Base-by-base conservation (phyloP, 495 filamentous ascomycete species). In the Penicillium mononematosum region DNA sequence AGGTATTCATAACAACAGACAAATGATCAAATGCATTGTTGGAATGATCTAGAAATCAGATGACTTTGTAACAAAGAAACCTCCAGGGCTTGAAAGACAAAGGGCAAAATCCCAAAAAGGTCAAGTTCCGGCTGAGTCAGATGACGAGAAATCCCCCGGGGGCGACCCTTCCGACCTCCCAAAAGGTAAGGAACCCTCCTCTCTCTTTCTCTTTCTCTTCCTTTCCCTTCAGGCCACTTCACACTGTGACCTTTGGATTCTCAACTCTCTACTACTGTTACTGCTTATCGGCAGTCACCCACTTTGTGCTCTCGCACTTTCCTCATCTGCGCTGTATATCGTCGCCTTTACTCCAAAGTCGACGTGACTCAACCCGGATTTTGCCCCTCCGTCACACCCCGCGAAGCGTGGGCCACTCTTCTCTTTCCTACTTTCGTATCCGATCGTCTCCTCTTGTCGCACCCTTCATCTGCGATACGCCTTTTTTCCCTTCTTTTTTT, bases 301-400 rank as follows among this genome's bases (percentile, higher is more conserved):
- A 1, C 7, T 9, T 25, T 16, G 4, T 29, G 22, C 24, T 27
- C 20, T 41, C 31, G 2, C 12, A 46, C 27, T 38, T 12, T 17
- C 34, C 43, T 36, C 11, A 24, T 25, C 24, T 27, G 46, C 24
- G 19, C 39, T 42, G 19, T 27, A 24, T n/a, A n/a, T 56, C 27
- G 44, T 46, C 38, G 7, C 50, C 14, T 38, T 46, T 11, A 19
- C 11, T 22, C 17, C 34, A 25, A 39, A 52, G 24, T 39, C 36
- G 50, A 41, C 50, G 59, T 68, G 66, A 68, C 60, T 68, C 66
- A 68, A 68, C 60, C 57, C 63, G 16, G 45, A 29, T 50, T 46
- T 42, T 43, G 43, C 41, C 55, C 55, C 60, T 52, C 51, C 54
- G 39, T 43, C 47, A 25, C 65, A 63, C 65, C 65, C 65, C 65